A percentile compares a stretch with the other conserved stretches of the same genome.
Evolutionary conservation across 768 basidiomycete species (phyloP).

Genomic region (Tricholoma hemisulphureum): DNA sequence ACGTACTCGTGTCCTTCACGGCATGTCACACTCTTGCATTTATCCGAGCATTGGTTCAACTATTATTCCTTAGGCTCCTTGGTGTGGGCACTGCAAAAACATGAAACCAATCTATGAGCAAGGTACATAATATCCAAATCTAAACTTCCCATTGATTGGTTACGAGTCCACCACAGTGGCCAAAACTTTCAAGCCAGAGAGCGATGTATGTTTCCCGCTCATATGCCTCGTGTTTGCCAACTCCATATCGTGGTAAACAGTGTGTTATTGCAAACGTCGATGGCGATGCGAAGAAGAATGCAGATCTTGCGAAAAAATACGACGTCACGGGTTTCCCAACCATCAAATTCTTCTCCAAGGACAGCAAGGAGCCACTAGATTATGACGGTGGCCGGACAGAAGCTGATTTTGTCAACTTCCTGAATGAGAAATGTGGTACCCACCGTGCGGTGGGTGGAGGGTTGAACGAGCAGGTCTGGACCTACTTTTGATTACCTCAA

Average conservation of each 20-base stretch:
- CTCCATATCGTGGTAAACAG: constrained; percentile 33
- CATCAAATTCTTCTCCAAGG: constrained; percentile 90
- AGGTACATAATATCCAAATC: constrained; percentile 35
- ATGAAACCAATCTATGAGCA: constrained; percentile 87
- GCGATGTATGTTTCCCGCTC: constrained; percentile 48
- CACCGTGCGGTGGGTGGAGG: constrained; percentile 80
- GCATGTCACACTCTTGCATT: constrained; percentile 35
- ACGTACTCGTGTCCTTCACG: constrained; percentile 84
- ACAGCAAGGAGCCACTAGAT: constrained; percentile 54
- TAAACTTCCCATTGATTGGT: background rate
- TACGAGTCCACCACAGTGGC: constrained; percentile 50
- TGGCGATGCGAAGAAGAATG: constrained; percentile 82
- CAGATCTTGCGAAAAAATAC: constrained; percentile 66
- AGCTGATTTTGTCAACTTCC: constrained; percentile 69
- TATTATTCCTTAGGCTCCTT: constrained; percentile 52
- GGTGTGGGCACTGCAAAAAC: constrained; percentile 95
- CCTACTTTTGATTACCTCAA: background rate
- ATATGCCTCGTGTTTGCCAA: background rate
- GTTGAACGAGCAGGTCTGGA: constrained; percentile 55
- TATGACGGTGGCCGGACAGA: constrained; percentile 77
- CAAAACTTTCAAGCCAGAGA: constrained; percentile 71
- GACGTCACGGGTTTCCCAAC: constrained; percentile 85
- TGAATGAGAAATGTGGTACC: constrained; percentile 88
- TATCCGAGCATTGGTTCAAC: constrained; percentile 2
- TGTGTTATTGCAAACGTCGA: constrained; percentile 90